Base-by-base conservation (phyloP, 306 rosid genomes). In the Macrotyloma uniflorum region DNA sequence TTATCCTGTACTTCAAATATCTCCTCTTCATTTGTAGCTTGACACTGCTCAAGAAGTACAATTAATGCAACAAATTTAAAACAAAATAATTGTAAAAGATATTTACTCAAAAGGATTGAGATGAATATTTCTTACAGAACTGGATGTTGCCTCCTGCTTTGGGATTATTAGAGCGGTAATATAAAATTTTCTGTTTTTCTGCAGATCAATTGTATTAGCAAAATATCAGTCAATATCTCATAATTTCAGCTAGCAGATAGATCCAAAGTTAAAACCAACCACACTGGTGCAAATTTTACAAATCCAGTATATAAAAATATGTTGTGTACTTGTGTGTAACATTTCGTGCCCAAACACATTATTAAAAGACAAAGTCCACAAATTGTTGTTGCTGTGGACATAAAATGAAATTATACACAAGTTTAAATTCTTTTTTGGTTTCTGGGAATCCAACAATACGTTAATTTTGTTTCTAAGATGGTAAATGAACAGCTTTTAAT, bases 1-100 rank as follows among this genome's bases (percentile, higher is more conserved):
- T 87, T 91, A 72, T 91, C 98, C 79, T 93, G 98, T 61, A 83
- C 94, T 78, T 93, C 98, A 85, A 93, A 93, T 67, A 93, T 93
- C 75, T 93, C 98, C 87, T 93, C 98, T 84, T 93, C 98, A 70
- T 91, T 88, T 47, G 93, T 91, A 23, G 98, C 58, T 79, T 93
- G 96, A 85, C 94, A 89, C 97, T 93, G 89, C 85, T 70, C 76
- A 84, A 78, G 79, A 76, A 66, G 66, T 38, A 57, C 26, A 80
- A 24, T 50, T 13, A 59, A 78, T 49, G 53, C 30, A 33, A 67
- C 65, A 59, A 47, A 50, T 5, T 50, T 45, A 62, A 3, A 42
- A 71, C 67, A 51, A 77, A n/a, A 67, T 72, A 16, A 61, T 69
- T 49, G 55, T 47, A 76, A 32, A 12, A 70, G 8, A 42, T 81